Percentiles rank a stretch among this genome's conserved stretches.
phyloP scores from a whole-genome alignment of 768 basidiomycete genomes.

The Termitomyces sp. region DNA sequence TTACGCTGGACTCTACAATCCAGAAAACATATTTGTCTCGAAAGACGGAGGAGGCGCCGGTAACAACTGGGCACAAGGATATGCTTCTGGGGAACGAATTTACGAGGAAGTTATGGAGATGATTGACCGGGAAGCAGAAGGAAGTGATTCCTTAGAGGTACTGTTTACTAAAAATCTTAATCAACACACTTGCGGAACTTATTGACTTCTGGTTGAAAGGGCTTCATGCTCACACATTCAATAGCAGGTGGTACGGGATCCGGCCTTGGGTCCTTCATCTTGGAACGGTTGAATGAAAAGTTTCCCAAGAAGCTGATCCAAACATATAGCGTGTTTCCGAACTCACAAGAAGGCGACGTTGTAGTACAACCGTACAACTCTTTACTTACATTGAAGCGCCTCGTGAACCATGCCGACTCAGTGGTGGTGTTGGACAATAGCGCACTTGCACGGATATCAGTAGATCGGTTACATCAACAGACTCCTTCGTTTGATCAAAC shows the following conservation, averaged over 20 bases:
- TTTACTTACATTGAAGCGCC: constrained; percentile 83
- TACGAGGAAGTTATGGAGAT: constrained; percentile 99
- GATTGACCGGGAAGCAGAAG: constrained; percentile 97
- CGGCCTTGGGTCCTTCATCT: constrained; percentile 94
- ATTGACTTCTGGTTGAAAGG: constrained; percentile 40
- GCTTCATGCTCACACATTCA: constrained; percentile 98
- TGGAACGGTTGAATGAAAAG: constrained; percentile 94
- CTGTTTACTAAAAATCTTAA: constrained; percentile 10
- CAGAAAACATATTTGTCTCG: constrained; percentile 94
- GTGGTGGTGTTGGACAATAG: constrained; percentile 98
- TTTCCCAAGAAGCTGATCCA: constrained; percentile 99
- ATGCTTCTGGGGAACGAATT: constrained; percentile 80
- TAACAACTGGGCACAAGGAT: constrained; percentile 98
- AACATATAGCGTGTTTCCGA: constrained; percentile 98
- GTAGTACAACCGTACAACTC: constrained; percentile 99
- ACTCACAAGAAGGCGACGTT: constrained; percentile 89
- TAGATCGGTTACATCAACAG: constrained; percentile 84
- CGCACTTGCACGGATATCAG: constrained; percentile 87
- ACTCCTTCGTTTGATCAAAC: constrained; percentile 89
- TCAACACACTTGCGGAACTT: background rate
- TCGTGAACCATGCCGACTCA: constrained; percentile 95
- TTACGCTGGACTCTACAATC: constrained; percentile 91
- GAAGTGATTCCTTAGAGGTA: constrained; percentile 95
- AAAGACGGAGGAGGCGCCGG: constrained; percentile 99
- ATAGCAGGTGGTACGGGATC: constrained; percentile 99